Base-by-base conservation (phyloP, 371 early-diverging fungal species). In the Furculomyces boomerangus region DNA sequence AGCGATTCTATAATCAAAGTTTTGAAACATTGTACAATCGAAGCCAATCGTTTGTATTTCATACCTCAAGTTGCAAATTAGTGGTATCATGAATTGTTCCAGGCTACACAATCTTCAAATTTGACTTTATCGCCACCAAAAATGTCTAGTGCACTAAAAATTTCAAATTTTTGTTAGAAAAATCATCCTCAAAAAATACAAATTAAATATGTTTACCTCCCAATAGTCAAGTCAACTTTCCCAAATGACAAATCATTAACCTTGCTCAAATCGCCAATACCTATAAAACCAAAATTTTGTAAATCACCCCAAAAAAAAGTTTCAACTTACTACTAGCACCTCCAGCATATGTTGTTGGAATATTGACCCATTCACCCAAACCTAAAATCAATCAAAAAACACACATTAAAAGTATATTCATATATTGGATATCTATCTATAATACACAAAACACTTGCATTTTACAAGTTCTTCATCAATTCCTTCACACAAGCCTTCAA, bases 281-380 rank as follows among this genome's bases (percentile, higher is more conserved):
- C 56, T 56, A 56, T 8, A 53, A 53, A 16, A 27, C 20, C 22
- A 22, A n/a, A 10, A 67, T 67, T 49, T 22, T 37, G 28, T 20
- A 7, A 27, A 55, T 16, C 20, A 30, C 13, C 24, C 13, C 24
- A 24, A 67, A 72, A 64, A 70, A 81, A 82, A 68, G 61, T 78
- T 74, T 35, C 3, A 10, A 29, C 28, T 50, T 45, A 56, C 56
- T 26, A 5, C 48, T 30, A 8, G 84, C 94, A 13, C 97, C 95
- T 47, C 97, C 97, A 2, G 97, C 97, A 71, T 97, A 94, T 0
- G 93, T 92, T 27, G 85, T 84, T 10, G 96, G 93, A 55, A 96
- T 83, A 0, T 75, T 73, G 16, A 80, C 77, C 93, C 93, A 91
- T 63, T 80, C 75, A 8, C 87, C 94, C 13, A 89, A 66, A 10